Conservation (phyloP, 495 filamentous ascomycete species). For the Geoglossum glabrum region DNA sequence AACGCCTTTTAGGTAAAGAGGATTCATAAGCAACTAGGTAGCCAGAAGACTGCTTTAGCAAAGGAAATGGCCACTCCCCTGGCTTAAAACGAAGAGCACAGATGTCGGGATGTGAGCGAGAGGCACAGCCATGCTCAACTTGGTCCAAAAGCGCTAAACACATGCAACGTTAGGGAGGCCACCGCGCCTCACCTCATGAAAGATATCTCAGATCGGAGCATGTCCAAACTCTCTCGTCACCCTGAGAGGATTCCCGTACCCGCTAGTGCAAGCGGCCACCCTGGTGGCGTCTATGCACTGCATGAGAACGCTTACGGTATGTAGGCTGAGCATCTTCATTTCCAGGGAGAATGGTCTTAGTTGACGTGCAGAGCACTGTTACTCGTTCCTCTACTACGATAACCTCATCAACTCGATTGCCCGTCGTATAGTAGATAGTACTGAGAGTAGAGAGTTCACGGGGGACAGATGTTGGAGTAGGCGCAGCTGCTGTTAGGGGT, state of each 20-base stretch:
- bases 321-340: neutral
- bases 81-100: neutral
- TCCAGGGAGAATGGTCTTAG: slow-evolving; percentile 1
- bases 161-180: neutral
- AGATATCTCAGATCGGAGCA: neutral
- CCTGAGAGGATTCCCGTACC: neutral
- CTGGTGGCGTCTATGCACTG: neutral
- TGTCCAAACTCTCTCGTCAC: neutral
- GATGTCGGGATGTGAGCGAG: neutral
- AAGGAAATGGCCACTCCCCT: neutral
- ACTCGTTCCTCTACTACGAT: slow-evolving; percentile 17
- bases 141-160: neutral
- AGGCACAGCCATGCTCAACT: neutral
- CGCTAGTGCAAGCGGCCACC: neutral
- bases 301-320: neutral
- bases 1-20: neutral
- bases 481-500: slow-evolving; percentile 7
- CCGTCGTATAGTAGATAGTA: slow-evolving; percentile 16
- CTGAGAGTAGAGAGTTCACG: neutral
- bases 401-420: slow-evolving; percentile 16
- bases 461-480: slow-evolving; percentile 6
- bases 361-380: slow-evolving; percentile 9
- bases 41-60: neutral
- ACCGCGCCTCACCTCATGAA: neutral
- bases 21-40: neutral